Conservation (phyloP, 2,329 filamentous ascomycete species). For the Arthrobotrys entomopaga region DNA sequence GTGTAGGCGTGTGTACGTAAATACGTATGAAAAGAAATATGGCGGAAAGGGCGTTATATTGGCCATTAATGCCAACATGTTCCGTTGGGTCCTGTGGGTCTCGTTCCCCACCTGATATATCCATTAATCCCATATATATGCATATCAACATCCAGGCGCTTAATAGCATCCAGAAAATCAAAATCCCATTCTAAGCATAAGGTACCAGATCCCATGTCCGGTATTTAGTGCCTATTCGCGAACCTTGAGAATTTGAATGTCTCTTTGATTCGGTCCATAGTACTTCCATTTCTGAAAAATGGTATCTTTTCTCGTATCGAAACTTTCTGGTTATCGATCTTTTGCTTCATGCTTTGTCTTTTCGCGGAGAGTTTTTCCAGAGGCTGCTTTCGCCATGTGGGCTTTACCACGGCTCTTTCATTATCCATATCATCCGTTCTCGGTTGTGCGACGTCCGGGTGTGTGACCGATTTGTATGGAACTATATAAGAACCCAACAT, state of each 20-base stretch:
- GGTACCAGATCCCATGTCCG: background rate
- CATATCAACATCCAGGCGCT: constrained; percentile 7
- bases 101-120: constrained; percentile 35
- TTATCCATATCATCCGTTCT: constrained; percentile 28
- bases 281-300: constrained; percentile 51
- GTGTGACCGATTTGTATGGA: constrained; percentile 53
- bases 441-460: constrained; percentile 48
- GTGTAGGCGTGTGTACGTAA: constrained; percentile 11
- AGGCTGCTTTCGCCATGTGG: constrained; percentile 50
- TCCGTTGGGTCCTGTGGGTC: constrained; percentile 28
- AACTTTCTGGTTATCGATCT: constrained; percentile 44
- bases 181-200: background rate
- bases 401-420: constrained; percentile 32
- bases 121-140: constrained; percentile 29
- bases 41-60: background rate
- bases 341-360: constrained; percentile 48
- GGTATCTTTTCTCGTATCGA: constrained; percentile 52
- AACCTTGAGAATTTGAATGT: constrained; percentile 54
- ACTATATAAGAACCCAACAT: constrained; percentile 30
- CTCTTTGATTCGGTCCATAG: constrained; percentile 53
- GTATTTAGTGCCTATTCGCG: constrained; percentile 31
- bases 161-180: background rate
- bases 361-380: constrained; percentile 48
- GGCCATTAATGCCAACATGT: background rate
- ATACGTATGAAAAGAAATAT: constrained; percentile 5